phyloP scores from a whole-genome alignment of 129 eudicot species.

The Centaurea solstitialis region DNA sequence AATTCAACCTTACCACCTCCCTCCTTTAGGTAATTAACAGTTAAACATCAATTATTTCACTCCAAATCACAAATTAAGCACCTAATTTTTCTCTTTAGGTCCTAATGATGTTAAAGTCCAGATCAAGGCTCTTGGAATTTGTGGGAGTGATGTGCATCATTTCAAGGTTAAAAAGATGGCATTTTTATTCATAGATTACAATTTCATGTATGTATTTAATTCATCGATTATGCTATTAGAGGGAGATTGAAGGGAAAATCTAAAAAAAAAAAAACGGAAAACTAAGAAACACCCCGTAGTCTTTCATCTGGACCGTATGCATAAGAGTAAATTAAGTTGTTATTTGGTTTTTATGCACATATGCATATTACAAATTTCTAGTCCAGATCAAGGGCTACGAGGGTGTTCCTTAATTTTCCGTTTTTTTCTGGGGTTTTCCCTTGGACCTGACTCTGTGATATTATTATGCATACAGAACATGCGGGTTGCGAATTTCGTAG shows the following conservation, averaged over 20 bases:
- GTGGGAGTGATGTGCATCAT: slow-evolving; percentile 67
- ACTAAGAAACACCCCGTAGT: no score
- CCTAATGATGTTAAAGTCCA: slow-evolving; percentile 49
- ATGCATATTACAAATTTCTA: no score
- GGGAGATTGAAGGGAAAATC: no score
- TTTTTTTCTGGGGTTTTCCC: no score
- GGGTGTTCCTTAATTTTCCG: no score
- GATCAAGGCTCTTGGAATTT: slow-evolving; percentile 64
- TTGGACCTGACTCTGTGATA: neutral
- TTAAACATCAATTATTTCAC: neutral
- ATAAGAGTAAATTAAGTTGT: no score
- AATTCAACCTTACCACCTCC: slow-evolving; percentile 49
- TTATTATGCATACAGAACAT: slow-evolving; percentile 30
- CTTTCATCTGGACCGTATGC: no score
- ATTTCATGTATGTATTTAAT: neutral
- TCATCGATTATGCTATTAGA: neutral
- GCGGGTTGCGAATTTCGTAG: slow-evolving; percentile 45
- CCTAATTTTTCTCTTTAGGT: slow-evolving; percentile 18
- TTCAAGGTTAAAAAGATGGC: slow-evolving; percentile 31
- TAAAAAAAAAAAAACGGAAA: no score
- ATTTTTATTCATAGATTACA: neutral
- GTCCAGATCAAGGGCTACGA: no score
- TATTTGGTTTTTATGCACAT: no score
- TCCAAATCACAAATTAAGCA: neutral
- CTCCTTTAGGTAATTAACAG: slow-evolving; percentile 41